Conservation (phyloP, 2,329 filamentous ascomycete species). For the Emmonsia crescens region DNA sequence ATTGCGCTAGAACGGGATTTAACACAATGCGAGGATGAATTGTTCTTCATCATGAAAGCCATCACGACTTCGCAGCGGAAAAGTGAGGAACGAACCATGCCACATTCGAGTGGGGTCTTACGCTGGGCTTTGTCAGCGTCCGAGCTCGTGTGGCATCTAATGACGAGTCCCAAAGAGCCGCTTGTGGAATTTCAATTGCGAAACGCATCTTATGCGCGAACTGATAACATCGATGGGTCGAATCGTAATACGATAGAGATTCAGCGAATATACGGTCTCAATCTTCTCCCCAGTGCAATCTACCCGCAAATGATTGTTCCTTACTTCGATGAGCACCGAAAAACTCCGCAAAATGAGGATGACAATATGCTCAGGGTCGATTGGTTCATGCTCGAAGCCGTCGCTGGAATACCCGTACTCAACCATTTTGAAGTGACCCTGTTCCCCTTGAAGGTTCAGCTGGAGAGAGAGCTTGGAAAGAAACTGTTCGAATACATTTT, state of each 20-base stretch:
- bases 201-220: constrained; percentile 85
- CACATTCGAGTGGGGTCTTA: constrained; percentile 66
- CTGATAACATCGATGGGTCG: constrained; percentile 92
- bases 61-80: constrained; percentile 94
- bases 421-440: constrained; percentile 93
- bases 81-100: constrained; percentile 56
- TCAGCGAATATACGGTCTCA: constrained; percentile 76
- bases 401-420: constrained; percentile 93
- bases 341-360: constrained; percentile 42
- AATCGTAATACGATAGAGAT: constrained; percentile 89
- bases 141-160: constrained; percentile 95
- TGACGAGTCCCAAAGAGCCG: constrained; percentile 75
- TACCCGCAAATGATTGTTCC: constrained; percentile 95
- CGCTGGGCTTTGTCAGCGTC: constrained; percentile 89
- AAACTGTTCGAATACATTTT: constrained; percentile 96
- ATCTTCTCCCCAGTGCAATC: constrained; percentile 77
- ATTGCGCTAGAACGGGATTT: constrained; percentile 83
- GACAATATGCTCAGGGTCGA: constrained; percentile 88
- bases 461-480: constrained; percentile 86
- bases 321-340: constrained; percentile 59
- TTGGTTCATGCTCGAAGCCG: constrained; percentile 97
- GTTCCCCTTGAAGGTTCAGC: constrained; percentile 84
- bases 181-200: constrained; percentile 87
- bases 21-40: constrained; percentile 80
- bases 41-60: constrained; percentile 99